Percentiles rank a stretch among this genome's conserved stretches.
These are phyloP conservation scores for Middelhovenomyces tepae DNA, from an alignment of 805 yeast genomes.

Conservation along the genomic window DNA sequence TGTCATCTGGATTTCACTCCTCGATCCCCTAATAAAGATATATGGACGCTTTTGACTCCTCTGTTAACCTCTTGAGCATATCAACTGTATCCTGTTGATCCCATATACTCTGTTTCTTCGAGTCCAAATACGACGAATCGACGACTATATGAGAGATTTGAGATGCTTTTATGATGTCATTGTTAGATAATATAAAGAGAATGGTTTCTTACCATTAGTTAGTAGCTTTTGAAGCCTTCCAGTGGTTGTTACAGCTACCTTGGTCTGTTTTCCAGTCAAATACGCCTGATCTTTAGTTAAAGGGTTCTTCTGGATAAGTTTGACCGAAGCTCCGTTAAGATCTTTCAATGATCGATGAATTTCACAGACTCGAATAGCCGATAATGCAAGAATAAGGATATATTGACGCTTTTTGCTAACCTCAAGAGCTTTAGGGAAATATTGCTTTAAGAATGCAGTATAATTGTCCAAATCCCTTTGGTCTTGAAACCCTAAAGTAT, in stretches of 20 bases:
- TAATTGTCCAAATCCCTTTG: constrained; percentile 49
- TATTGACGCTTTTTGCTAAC: constrained; percentile 32
- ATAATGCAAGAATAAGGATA: constrained; percentile 52
- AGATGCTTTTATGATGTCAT: constrained; percentile 28
- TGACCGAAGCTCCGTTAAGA: constrained; percentile 47
- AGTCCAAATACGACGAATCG: constrained; percentile 54
- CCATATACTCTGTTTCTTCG: constrained; percentile 52
- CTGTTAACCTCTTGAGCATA: constrained; percentile 16
- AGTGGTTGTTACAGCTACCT: constrained; percentile 56
- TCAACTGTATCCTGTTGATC: constrained; percentile 33
- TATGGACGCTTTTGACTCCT: too few relatives aligned
- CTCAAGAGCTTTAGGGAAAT: constrained; percentile 13
- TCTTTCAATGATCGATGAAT: constrained; percentile 51
- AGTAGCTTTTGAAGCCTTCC: constrained; percentile 46
- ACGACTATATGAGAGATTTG: constrained; percentile 48
- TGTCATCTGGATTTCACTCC: neutral
- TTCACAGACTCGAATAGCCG: constrained; percentile 85
- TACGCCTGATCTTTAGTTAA: constrained; percentile 50
- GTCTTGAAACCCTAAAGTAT: constrained; percentile 50
- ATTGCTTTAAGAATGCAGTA: constrained; percentile 38
- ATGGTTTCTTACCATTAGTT: constrained; percentile 35
- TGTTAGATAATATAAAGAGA: too few relatives aligned
- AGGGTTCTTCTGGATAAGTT: constrained; percentile 68
- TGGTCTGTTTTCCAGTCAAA: constrained; percentile 24
- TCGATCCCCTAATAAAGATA: neutral